These are phyloP conservation scores for Dendrobium catenatum DNA, from an alignment of 106 monocot species.

Conservation along the genomic window DNA sequence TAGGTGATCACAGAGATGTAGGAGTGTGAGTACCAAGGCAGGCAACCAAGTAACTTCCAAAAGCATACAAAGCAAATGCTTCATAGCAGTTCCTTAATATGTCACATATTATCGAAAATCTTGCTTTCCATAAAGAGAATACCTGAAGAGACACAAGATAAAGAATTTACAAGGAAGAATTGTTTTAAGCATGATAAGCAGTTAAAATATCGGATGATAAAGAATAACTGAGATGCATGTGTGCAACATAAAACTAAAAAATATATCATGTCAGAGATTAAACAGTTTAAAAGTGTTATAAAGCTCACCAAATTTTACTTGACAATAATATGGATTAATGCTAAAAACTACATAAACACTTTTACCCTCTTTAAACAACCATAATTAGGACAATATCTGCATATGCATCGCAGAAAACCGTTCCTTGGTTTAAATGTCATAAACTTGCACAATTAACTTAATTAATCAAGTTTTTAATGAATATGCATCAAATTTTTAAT, in stretches of 20 bases:
- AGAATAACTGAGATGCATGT: not conserved
- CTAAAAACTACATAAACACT: not conserved
- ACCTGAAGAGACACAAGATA: conserved; percentile 28
- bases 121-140: conserved; percentile 68
- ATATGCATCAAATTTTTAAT: too few species aligned
- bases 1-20: too few species aligned
- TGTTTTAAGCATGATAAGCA: not conserved
- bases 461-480: not conserved
- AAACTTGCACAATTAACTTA: not conserved
- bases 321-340: not conserved
- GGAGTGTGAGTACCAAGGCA: conserved; percentile 52
- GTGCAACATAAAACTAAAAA: not conserved
- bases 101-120: conserved; percentile 61
- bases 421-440: not conserved
- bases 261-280: not conserved
- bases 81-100: conserved; percentile 86
- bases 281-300: not conserved
- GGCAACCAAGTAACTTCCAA: conserved; percentile 66
- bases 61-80: conserved; percentile 77
- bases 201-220: not conserved
- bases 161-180: not conserved
- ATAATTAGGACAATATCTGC: not conserved
- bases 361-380: not conserved
- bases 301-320: not conserved
- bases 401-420: not conserved